Percentiles rank a stretch among this genome's conserved stretches.
phyloP scores from a whole-genome alignment of 2,329 filamentous ascomycete species.

The Grosmannia clavigera region DNA sequence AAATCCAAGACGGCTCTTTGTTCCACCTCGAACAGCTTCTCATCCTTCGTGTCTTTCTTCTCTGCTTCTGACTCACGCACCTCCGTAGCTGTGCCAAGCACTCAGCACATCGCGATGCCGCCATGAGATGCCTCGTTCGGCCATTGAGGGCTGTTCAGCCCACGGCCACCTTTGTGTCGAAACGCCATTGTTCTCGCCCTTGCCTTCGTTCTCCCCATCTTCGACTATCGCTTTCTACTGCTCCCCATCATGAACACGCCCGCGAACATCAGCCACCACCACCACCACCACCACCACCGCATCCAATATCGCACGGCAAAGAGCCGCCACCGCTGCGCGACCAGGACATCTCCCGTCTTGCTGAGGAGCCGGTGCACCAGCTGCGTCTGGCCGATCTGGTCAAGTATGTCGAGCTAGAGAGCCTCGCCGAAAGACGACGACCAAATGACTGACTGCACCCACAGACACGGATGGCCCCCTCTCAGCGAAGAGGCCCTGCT shows the following conservation, averaged over 20 bases:
- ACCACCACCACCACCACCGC: background rate
- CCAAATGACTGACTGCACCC: background rate
- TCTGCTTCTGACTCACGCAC: background rate
- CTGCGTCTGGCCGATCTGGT: slow-evolving; percentile 81
- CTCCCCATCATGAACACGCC: background rate
- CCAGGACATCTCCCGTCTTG: slow-evolving; percentile 67
- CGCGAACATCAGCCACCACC: background rate
- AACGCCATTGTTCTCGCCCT: no score
- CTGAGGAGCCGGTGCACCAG: slow-evolving; percentile 64
- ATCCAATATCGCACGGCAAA: background rate
- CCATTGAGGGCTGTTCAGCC: slow-evolving; percentile 25
- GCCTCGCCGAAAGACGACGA: background rate
- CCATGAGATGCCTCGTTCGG: slow-evolving; percentile 29
- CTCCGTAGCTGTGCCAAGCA: background rate
- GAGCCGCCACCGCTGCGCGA: slow-evolving; percentile 31
- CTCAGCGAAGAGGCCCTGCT: slow-evolving; percentile 70
- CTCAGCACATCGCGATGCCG: slow-evolving; percentile 24
- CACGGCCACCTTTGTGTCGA: slow-evolving; percentile 9
- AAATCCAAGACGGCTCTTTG: background rate
- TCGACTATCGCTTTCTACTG: background rate
- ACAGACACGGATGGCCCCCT: slow-evolving; percentile 66
- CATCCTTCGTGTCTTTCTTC: background rate
- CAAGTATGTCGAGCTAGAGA: slow-evolving; percentile 39
- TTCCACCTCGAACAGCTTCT: background rate
- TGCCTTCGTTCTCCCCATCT: background rate